Conservation (phyloP, 2,329 filamentous ascomycete genomes). For the Pseudogymnoascus pannorum region DNA sequence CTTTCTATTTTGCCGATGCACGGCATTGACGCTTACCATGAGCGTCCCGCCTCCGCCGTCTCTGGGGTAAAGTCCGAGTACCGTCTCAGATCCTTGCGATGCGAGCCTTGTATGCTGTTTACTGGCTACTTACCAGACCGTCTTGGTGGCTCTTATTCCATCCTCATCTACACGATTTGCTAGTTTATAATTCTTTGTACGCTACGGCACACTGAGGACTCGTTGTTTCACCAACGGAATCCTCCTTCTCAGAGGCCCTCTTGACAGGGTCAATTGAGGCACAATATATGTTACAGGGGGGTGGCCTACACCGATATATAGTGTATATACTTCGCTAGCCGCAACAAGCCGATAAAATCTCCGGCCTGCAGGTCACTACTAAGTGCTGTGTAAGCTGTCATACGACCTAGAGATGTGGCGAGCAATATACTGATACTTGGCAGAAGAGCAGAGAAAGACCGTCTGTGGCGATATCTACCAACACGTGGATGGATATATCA, state of each 20-base stretch:
- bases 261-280: constrained; percentile 7
- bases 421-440: constrained; percentile 7
- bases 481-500: not conserved
- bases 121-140: not conserved
- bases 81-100: not conserved
- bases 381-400: not conserved
- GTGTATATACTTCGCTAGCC: constrained; percentile 1
- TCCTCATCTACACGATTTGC: not conserved
- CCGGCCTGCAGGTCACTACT: not conserved
- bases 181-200: not conserved
- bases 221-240: not conserved
- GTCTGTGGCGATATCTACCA: not conserved
- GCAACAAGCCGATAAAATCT: constrained; percentile 9
- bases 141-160: not conserved
- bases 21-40: constrained; percentile 6
- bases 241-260: not conserved
- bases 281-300: constrained; percentile 4
- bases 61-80: not conserved
- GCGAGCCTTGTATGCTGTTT: not conserved
- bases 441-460: not conserved
- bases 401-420: constrained; percentile 4
- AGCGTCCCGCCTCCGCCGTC: not conserved
- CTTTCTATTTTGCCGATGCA: constrained; percentile 8
- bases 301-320: not conserved
- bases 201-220: not conserved